These are phyloP conservation scores for Astrephomene gubernaculifera DNA, from an alignment of 139 green algal genomes.

Conservation along the genomic window DNA sequence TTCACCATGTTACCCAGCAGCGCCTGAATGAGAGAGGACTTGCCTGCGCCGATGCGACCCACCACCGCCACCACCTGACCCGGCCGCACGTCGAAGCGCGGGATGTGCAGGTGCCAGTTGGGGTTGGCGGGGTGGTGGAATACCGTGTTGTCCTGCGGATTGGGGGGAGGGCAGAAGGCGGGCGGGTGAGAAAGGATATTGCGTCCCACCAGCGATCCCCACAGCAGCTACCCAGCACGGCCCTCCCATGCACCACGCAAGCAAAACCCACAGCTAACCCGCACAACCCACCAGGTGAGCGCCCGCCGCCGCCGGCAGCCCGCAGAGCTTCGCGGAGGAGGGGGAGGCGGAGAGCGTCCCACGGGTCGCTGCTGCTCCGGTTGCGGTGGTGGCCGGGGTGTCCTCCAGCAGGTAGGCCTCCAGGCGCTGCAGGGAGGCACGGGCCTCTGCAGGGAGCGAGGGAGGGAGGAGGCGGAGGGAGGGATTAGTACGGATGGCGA, in stretches of 20 bases:
- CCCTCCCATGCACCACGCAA: background rate
- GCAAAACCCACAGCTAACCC: background rate
- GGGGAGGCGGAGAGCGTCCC: background rate
- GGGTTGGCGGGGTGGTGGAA: conserved; percentile 61
- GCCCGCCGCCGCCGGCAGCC: no score
- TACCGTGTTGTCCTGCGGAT: conserved; percentile 54
- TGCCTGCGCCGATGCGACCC: conserved; percentile 64
- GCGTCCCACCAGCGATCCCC: background rate
- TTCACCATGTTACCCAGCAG: conserved; percentile 69
- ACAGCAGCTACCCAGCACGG: background rate
- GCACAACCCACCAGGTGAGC: background rate
- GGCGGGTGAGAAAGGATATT: background rate
- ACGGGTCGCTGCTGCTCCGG: background rate
- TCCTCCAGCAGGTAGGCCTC: conserved; percentile 71
- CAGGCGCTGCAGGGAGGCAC: conserved; percentile 57
- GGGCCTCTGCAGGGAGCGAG: conserved; percentile 28
- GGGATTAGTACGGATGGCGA: background rate
- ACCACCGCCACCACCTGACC: conserved; percentile 69
- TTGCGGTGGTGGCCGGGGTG: conserved; percentile 24
- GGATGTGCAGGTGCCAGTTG: conserved; percentile 59
- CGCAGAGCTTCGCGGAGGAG: background rate
- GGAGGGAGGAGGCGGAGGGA: no score
- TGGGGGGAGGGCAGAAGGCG: background rate
- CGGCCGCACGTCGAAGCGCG: conserved; percentile 47
- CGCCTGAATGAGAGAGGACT: conserved; percentile 59